Conservation (phyloP, 2,329 filamentous ascomycete genomes). For the Curvularia hawaiiensis region DNA sequence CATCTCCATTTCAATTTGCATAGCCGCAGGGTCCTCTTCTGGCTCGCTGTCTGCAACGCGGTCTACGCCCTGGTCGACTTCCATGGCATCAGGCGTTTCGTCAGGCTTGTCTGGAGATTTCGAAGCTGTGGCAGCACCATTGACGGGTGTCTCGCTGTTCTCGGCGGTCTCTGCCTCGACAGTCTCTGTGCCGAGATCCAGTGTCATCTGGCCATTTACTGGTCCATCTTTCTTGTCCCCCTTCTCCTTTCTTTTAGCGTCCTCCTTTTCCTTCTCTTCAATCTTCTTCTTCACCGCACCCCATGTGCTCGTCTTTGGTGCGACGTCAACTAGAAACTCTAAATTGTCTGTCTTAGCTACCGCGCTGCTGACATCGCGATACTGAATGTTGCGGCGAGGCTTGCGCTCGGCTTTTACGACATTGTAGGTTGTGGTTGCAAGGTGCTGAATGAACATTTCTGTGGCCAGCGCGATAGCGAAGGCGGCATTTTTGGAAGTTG, state of each 20-base stretch:
- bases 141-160: background rate
- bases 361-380: conserved; percentile 89
- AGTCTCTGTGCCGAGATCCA: conserved; percentile 4
- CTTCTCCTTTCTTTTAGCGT: conserved; percentile 13
- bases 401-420: conserved; percentile 91
- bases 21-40: conserved; percentile 40
- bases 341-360: conserved; percentile 89
- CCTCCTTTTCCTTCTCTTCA: conserved; percentile 46
- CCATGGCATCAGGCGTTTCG: conserved; percentile 17
- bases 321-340: conserved; percentile 90
- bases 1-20: conserved; percentile 50
- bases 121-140: background rate
- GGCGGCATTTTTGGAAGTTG: conserved; percentile 86
- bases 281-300: conserved; percentile 73
- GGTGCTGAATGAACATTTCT: conserved; percentile 94
- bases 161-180: conserved; percentile 3
- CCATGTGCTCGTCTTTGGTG: conserved; percentile 83
- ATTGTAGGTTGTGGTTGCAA: conserved; percentile 82
- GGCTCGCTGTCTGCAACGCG: conserved; percentile 30
- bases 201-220: conserved; percentile 3
- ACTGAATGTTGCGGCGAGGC: conserved; percentile 91
- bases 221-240: conserved; percentile 2
- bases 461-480: conserved; percentile 94
- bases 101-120: conserved; percentile 2
- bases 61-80: conserved; percentile 14